Base-by-base conservation (phyloP, 371 early-diverging fungal genomes). In the Umbelopsis sp. region DNA sequence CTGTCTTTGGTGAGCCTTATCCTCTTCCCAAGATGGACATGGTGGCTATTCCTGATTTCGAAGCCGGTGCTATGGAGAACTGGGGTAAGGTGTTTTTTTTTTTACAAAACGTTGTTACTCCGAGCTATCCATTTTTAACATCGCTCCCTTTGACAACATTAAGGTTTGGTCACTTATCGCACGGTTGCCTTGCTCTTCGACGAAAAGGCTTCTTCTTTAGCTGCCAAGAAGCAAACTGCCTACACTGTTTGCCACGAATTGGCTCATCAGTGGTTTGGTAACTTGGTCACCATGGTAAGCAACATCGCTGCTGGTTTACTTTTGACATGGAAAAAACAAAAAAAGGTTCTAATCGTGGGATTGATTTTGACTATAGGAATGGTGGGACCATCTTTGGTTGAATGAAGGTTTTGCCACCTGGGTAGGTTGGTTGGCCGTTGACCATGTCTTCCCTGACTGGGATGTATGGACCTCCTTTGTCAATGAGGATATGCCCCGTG, bases 361-460 rank as follows among this genome's bases (percentile, higher is more conserved):
- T 29, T 9, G n/a, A 48, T 12, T 7, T 63, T 3, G 45, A 8
- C 37, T 66, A 69, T 93, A 92, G 92, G 86, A 85, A 66, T 96
- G 95, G 96, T 96, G 96, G 96, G 87, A 88, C 69, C 94, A 94
- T 75, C 83, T 97, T 45, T 96, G 96, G 97, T 82, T 97, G 70
- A 97, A 97, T 73, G 98, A 97, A 82, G 96, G 96, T 24, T 97
- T 96, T 78, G 98, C 96, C 1, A 96, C 96, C n/a, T 88, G 87
- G 87, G 95, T 95, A 18, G 94, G 95, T 7, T 88, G 89, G 84
- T 76, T 94, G 72, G 94, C 95, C 14, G 88, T 91, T 5, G 90
- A 91, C 72, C 79, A 91, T 70, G 77, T 94, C 66, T 92, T 90
- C 86, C 92, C 92, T 38, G 86, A 80, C 50, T 92, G 92, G 93